phyloP scores from a whole-genome alignment of 1,284 basidiomycete species.

The Trichosporon sp. region DNA sequence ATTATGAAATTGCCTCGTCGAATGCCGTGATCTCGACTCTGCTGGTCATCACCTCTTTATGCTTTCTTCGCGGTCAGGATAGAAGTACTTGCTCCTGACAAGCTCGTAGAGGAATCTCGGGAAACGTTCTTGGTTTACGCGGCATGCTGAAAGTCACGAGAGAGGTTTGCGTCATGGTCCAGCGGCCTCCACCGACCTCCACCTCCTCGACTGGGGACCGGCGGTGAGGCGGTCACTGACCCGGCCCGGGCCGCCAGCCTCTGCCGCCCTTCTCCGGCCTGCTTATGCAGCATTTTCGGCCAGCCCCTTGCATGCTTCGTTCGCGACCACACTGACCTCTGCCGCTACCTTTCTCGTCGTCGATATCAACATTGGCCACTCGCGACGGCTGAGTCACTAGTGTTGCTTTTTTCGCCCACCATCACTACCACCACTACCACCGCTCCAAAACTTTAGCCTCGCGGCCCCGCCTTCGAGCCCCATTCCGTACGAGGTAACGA shows the following conservation, averaged over 20 bases:
- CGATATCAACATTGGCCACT: neutral
- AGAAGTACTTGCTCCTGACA: neutral
- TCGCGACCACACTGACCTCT: conserved; percentile 15
- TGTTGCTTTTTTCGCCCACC: neutral
- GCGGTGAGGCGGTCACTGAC: neutral
- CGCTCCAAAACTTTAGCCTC: conserved; percentile 2
- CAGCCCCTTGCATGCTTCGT: neutral
- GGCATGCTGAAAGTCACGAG: neutral
- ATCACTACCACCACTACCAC: neutral
- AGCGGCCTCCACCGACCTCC: neutral
- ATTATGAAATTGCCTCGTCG: neutral
- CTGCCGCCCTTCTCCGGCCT: conserved; percentile 2
- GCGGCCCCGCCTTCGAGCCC: neutral
- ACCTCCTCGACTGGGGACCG: neutral
- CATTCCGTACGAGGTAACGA: neutral
- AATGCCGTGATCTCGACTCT: too few species aligned
- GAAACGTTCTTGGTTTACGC: neutral
- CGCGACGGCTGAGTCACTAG: neutral
- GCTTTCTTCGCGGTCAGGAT: too few species aligned
- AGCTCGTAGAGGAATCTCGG: neutral
- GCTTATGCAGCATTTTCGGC: conserved; percentile 3
- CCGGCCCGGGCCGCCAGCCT: neutral
- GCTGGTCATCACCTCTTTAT: too few species aligned
- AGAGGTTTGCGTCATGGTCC: neutral
- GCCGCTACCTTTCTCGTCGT: neutral